Percentiles rank a stretch among this genome's conserved stretches.
Evolutionary conservation across 352 stramenopile genomes (phyloP).

Genomic region (Blastocystis sp.): DNA sequence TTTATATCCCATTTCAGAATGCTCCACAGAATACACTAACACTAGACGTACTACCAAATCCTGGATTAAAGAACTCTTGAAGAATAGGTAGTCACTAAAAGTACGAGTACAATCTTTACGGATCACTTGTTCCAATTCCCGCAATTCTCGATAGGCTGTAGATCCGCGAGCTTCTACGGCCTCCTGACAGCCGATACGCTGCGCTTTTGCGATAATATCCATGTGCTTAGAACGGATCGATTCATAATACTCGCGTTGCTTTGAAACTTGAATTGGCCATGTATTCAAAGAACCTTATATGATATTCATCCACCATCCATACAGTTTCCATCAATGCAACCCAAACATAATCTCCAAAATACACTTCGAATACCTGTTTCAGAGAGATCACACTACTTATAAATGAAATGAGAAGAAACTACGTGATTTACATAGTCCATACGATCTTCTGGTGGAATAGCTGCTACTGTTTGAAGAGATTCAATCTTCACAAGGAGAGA

Average conservation of each 20-base stretch:
- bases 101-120: slow-evolving; percentile 53
- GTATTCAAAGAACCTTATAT: background rate
- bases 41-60: slow-evolving; percentile 62
- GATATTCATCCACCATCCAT: background rate
- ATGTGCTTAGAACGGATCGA: background rate
- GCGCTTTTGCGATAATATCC: background rate
- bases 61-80: slow-evolving; percentile 30
- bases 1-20: slow-evolving; percentile 62
- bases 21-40: slow-evolving; percentile 53
- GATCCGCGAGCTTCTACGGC: background rate
- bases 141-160: background rate
- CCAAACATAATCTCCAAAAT: background rate
- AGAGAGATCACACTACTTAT: slow-evolving; percentile 32
- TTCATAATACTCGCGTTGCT: background rate
- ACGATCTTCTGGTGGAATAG: background rate
- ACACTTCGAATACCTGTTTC: slow-evolving; percentile 10
- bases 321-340: background rate
- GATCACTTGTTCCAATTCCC: background rate
- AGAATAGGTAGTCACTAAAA: slow-evolving; percentile 52
- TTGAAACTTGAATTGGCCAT: background rate
- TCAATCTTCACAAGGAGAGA: slow-evolving; percentile 5
- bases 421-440: slow-evolving; percentile 15
- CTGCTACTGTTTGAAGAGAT: background rate
- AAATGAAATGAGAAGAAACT: background rate
- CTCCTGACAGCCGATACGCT: background rate